Conservation (phyloP, 495 filamentous ascomycete genomes). For the Clavariopsis aquatica region DNA sequence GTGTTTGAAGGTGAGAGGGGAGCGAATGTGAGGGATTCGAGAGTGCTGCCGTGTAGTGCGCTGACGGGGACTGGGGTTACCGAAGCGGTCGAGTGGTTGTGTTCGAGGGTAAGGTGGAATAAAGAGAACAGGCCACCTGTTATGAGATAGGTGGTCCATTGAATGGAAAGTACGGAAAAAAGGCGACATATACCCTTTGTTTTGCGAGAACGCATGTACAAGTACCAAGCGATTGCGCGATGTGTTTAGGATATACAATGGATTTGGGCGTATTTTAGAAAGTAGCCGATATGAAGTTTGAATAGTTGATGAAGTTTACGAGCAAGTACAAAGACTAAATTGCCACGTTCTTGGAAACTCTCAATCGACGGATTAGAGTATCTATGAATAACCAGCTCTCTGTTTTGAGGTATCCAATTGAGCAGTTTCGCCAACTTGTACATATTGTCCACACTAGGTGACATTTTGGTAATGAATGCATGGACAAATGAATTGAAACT, state of each 20-base stretch:
- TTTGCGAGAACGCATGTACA: not conserved
- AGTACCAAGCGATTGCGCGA: not conserved
- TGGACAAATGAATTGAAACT: no score
- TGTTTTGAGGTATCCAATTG: no score
- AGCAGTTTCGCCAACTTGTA: no score
- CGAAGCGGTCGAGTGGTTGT: constrained; percentile 95
- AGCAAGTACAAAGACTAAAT: no score
- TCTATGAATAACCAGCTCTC: no score
- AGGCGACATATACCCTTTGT: not conserved
- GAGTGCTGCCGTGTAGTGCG: constrained; percentile 89
- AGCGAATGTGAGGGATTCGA: constrained; percentile 77
- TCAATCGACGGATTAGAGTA: no score
- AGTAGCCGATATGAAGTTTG: no score
- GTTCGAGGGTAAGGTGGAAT: constrained; percentile 91
- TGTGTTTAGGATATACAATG: not conserved
- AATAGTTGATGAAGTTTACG: no score
- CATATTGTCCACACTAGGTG: no score
- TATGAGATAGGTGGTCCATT: constrained; percentile 64
- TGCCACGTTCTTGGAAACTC: no score
- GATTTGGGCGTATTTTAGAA: no score
- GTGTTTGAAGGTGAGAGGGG: constrained; percentile 95
- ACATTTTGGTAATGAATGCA: no score
- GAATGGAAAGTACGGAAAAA: not conserved
- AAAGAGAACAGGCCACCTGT: constrained; percentile 87
- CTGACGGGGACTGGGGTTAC: constrained; percentile 86